Evolutionary conservation across 768 basidiomycete species (phyloP).

Genomic region (Tricholomella constricta): DNA sequence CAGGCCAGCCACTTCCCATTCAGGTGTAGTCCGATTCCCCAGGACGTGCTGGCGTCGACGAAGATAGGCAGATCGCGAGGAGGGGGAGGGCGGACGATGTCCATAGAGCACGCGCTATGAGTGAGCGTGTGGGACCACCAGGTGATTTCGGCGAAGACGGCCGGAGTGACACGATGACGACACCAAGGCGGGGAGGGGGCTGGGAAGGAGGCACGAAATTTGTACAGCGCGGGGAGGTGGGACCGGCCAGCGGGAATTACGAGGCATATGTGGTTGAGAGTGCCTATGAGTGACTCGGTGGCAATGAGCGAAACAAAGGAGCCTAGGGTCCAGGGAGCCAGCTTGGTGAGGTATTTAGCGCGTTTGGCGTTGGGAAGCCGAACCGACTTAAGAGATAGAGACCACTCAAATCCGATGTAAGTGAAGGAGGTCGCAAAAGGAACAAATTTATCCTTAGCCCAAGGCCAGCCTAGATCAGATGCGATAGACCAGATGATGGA

Average conservation of each 20-base stretch:
- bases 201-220: constrained; percentile 27
- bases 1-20: too few species aligned
- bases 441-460: not conserved
- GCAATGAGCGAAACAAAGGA: constrained; percentile 17
- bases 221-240: constrained; percentile 28
- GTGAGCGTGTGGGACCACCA: constrained; percentile 27
- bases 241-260: constrained; percentile 31
- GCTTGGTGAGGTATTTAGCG: constrained; percentile 9
- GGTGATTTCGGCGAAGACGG: constrained; percentile 19
- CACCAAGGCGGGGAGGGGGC: constrained; percentile 12
- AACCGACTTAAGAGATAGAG: not conserved
- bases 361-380: not conserved
- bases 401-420: not conserved
- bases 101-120: constrained; percentile 11
- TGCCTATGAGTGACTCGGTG: constrained; percentile 31
- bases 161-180: constrained; percentile 11
- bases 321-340: constrained; percentile 19
- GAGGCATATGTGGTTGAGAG: constrained; percentile 36
- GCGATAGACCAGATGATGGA: not conserved
- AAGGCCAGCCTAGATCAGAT: not conserved
- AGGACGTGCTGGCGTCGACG: constrained; percentile 32
- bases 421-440: not conserved
- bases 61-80: constrained; percentile 17
- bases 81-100: not conserved
- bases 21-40: not conserved